These are phyloP conservation scores for Podila epigama DNA, from an alignment of 192 early-diverging fungal species.

Conservation along the genomic window DNA sequence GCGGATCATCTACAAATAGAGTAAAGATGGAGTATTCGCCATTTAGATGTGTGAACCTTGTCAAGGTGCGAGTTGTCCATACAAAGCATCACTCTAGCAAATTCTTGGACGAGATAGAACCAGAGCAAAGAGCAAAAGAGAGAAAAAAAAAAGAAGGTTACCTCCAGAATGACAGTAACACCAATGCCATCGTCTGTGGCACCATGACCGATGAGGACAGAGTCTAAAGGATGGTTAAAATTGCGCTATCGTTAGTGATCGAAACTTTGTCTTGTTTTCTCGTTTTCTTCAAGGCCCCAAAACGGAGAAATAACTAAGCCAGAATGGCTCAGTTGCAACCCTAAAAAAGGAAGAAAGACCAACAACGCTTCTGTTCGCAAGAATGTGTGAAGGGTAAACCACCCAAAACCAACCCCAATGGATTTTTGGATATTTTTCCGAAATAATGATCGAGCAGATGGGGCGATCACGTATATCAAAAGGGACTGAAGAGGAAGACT, in stretches of 20 bases:
- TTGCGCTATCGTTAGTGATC: neutral
- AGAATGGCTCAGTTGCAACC: too few relatives aligned
- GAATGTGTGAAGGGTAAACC: too few relatives aligned
- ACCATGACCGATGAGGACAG: constrained; percentile 72
- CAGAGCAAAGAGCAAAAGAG: neutral
- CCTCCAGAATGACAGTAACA: constrained; percentile 67
- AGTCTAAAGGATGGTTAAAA: constrained; percentile 62
- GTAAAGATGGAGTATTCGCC: neutral
- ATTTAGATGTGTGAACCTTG: neutral
- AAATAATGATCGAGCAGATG: too few relatives aligned
- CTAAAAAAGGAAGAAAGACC: too few relatives aligned
- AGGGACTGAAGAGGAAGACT: too few relatives aligned
- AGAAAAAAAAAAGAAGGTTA: constrained; percentile 1
- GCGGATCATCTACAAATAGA: constrained; percentile 52
- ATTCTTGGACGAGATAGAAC: neutral
- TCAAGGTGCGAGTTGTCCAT: neutral
- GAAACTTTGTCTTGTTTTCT: neutral
- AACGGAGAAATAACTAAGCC: too few relatives aligned
- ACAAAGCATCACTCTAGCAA: neutral
- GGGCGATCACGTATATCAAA: too few relatives aligned
- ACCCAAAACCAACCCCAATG: too few relatives aligned
- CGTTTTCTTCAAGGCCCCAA: neutral
- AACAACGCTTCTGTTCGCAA: too few relatives aligned
- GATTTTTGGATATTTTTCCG: too few relatives aligned
- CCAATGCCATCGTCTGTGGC: constrained; percentile 77